These are phyloP conservation scores for Talaromyces stipitatus DNA, from an alignment of 495 filamentous ascomycete species.

Conservation along the genomic window DNA sequence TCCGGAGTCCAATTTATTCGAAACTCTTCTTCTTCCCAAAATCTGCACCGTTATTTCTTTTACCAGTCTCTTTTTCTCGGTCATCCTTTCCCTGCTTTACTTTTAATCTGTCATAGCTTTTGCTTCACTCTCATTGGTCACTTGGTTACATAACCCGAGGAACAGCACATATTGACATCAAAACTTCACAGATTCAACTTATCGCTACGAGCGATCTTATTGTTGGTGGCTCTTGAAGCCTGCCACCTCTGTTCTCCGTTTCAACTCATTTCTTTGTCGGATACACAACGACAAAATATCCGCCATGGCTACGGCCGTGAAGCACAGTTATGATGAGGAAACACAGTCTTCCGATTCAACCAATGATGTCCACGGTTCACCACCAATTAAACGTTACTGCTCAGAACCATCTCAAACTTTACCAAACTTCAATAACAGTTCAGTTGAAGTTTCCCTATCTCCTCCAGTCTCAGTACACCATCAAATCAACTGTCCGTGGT, in stretches of 20 bases:
- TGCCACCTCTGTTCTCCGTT: neutral
- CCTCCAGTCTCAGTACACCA: constrained; percentile 18
- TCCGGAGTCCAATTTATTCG: too few species aligned
- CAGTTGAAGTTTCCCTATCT: constrained; percentile 30
- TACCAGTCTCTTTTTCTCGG: neutral
- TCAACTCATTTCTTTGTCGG: neutral
- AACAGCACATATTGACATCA: neutral
- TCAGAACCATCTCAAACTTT: constrained; percentile 28
- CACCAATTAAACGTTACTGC: neutral
- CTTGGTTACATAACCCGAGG: neutral
- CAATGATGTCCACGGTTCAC: neutral
- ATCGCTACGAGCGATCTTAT: neutral
- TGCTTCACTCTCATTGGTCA: constrained; percentile 4
- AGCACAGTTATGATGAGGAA: constrained; percentile 21
- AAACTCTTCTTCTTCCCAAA: too few species aligned
- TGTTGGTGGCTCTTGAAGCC: neutral
- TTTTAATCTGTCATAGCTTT: neutral
- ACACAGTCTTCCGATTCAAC: constrained; percentile 29
- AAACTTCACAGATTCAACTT: neutral
- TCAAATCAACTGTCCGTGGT: constrained; percentile 28
- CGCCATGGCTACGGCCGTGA: constrained; percentile 29
- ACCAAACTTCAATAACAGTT: constrained; percentile 21
- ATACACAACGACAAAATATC: neutral
- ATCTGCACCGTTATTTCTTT: neutral
- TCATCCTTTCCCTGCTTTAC: neutral